Evolutionary conservation across 2,329 filamentous ascomycete species (phyloP).

Genomic region (Thyridium curvatum): DNA sequence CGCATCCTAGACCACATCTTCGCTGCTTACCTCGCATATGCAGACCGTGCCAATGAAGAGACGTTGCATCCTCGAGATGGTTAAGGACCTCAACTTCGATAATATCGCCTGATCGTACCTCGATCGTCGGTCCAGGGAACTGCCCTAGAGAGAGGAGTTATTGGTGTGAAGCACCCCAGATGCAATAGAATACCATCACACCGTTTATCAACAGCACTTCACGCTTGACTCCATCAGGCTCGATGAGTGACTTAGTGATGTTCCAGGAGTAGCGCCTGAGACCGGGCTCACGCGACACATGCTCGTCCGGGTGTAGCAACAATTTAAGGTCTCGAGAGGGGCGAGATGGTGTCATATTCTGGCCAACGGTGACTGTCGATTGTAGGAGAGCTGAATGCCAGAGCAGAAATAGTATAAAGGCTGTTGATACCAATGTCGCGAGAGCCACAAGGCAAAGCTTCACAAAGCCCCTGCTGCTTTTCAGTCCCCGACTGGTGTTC

Average conservation of each 20-base stretch:
- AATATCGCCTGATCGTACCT: constrained; percentile 37
- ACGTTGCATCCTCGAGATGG: constrained; percentile 28
- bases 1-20: no score
- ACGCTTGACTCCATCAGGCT: constrained; percentile 45
- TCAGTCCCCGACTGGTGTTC: no score
- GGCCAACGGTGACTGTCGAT: neutral
- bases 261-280: constrained; percentile 31
- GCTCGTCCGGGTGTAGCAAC: constrained; percentile 32
- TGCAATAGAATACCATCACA: no score
- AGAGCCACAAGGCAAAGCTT: neutral
- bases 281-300: constrained; percentile 25
- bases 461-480: no score
- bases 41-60: constrained; percentile 41
- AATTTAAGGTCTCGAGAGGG: constrained; percentile 5
- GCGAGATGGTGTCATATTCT: neutral
- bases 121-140: constrained; percentile 43
- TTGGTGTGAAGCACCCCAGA: neutral
- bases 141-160: constrained; percentile 5
- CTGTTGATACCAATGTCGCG: neutral
- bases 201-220: constrained; percentile 42
- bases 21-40: constrained; percentile 25
- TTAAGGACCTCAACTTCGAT: constrained; percentile 36
- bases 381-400: constrained; percentile 1
- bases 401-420: constrained; percentile 5
- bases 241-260: constrained; percentile 27